Conservation (phyloP, 306 rosid genomes). For the Hylodesmum podocarpum region DNA sequence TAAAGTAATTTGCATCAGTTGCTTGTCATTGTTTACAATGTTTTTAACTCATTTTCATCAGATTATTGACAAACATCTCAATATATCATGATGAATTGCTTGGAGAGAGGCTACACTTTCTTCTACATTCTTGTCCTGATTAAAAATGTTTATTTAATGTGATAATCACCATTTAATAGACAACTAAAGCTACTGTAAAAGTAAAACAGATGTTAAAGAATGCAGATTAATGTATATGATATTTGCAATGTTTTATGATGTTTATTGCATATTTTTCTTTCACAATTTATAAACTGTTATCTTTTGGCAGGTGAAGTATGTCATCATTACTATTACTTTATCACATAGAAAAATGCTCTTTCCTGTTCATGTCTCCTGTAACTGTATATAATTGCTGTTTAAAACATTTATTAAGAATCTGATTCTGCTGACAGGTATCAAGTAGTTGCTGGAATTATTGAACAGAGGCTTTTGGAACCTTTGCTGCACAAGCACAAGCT, state of each 20-base stretch:
- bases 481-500: conserved; percentile 80
- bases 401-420: not conserved
- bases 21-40: not conserved
- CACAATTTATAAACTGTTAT: not conserved
- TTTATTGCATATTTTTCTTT: not conserved
- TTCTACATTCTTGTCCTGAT: not conserved
- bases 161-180: not conserved
- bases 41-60: conserved; percentile 12
- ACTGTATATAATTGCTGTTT: not conserved
- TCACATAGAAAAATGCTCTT: not conserved
- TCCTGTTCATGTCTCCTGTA: not conserved
- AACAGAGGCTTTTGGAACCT: conserved; percentile 84
- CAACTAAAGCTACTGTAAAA: not conserved
- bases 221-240: not conserved
- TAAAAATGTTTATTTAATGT: not conserved
- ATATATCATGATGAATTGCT: not conserved
- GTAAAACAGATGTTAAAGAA: not conserved
- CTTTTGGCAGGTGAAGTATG: not conserved
- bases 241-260: not conserved
- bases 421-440: conserved; percentile 58
- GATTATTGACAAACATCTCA: not conserved
- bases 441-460: conserved; percentile 76
- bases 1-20: not conserved
- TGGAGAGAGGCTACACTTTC: not conserved
- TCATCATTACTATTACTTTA: not conserved